Evolutionary conservation across 208 protist species (phyloP), one percentile per base, ranked within the genome.

Genomic region (Acanthamoeba lenticulata): DNA sequence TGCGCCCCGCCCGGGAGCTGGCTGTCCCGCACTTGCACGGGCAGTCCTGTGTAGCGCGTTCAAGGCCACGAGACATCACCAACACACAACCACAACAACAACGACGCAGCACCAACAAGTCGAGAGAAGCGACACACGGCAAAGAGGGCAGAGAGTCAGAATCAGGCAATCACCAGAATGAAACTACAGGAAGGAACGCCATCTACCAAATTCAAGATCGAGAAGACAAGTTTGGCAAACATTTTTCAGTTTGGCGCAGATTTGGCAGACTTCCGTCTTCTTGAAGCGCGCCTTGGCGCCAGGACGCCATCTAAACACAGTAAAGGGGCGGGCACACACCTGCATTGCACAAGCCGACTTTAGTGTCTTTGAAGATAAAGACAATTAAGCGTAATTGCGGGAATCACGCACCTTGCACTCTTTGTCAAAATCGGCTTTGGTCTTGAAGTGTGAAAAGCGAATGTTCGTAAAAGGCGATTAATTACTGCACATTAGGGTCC

Each of bases 221-320:
- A 98, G 94, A 38, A 98, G 92, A 94, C 98, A 98, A 2, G 95
- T 96, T 72, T 98, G 98, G 94, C 98, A 98, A 6, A 98, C 96
- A 94, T 98, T 98, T 92, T 98, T 98, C 7, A 98, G 34, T 49
- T 98, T 98, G 60, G 97, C 94, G 85, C 98, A 98, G 13, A 95
- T 97, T 81, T 97, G 97, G 79, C 98, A 98, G 27, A 98, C 94
- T 40, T 98, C 94, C 45, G 97, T 98, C 42, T 98, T 98, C 67
- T 98, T 98, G 47, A 72, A 95, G 45, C 96, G 85, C 36, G 83
- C 77, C 32, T 95, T 81, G 36, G 47, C 34, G 15, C 96, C 97
- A 57, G 97, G 90, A 65, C 92, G 96, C 97, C 97, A 98, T 62
- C 95, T 72, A 74, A 97, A 98, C 47, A 97, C 95, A n/a, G 91